These are phyloP conservation scores for Neonectria magnoliae DNA, from an alignment of 2,329 filamentous ascomycete species.

Conservation along the genomic window DNA sequence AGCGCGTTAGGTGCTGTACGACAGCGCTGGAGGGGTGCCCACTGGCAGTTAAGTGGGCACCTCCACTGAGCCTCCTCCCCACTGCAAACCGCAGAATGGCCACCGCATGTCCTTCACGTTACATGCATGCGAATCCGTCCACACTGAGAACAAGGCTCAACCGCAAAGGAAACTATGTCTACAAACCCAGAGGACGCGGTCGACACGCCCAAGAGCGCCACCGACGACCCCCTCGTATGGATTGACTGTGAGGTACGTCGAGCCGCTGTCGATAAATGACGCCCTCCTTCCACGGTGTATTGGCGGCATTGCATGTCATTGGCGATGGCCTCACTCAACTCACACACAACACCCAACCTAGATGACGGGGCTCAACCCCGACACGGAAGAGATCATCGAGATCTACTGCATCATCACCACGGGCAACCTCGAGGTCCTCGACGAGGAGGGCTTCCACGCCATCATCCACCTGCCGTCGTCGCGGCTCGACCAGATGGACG, in stretches of 20 bases:
- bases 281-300: not conserved
- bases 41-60: not conserved
- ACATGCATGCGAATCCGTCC: slow-evolving; percentile 18
- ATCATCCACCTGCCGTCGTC: slow-evolving; percentile 78
- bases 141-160: not conserved
- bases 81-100: too few relatives aligned
- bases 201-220: slow-evolving; percentile 40
- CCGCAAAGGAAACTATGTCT: slow-evolving; percentile 27
- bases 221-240: slow-evolving; percentile 78
- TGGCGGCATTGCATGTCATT: not conserved
- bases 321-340: slow-evolving; percentile 3
- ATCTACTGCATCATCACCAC: slow-evolving; percentile 94
- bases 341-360: slow-evolving; percentile 50
- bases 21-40: not conserved
- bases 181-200: slow-evolving; percentile 23
- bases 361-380: slow-evolving; percentile 84
- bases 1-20: slow-evolving; percentile 28
- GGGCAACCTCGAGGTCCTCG: slow-evolving; percentile 77
- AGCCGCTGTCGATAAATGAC: not conserved
- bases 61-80: not conserved
- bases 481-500: slow-evolving; percentile 81
- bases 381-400: slow-evolving; percentile 86
- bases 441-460: slow-evolving; percentile 80
- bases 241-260: slow-evolving; percentile 73
- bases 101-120: slow-evolving; percentile 17